Conservation (phyloP, 306 rosid genomes). For the Cucurbita argyrosperma region DNA sequence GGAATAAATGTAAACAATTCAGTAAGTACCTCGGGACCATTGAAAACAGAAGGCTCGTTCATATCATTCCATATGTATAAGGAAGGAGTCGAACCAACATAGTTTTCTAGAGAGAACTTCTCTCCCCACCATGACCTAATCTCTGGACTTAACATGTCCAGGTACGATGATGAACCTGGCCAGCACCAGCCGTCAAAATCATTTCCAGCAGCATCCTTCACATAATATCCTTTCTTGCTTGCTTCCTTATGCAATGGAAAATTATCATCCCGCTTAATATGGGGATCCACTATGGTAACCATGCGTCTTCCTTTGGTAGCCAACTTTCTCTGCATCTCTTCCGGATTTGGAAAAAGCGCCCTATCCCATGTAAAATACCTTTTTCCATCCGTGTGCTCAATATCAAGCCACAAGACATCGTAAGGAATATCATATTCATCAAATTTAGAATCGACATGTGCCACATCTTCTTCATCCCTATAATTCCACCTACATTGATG, state of each 20-base stretch:
- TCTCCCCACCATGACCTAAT: conserved; percentile 92
- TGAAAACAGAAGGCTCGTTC: conserved; percentile 98
- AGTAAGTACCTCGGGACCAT: conserved; percentile 81
- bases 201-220: conserved; percentile 74
- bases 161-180: conserved; percentile 93
- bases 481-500: conserved; percentile 98
- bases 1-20: conserved; percentile 4
- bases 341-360: conserved; percentile 68
- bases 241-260: conserved; percentile 73
- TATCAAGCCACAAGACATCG: conserved; percentile 97
- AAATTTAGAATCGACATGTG: conserved; percentile 70
- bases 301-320: conserved; percentile 69
- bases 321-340: conserved; percentile 87
- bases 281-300: conserved; percentile 97
- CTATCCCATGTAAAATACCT: conserved; percentile 87
- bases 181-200: conserved; percentile 98
- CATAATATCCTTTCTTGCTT: conserved; percentile 62
- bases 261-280: conserved; percentile 67
- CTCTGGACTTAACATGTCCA: conserved; percentile 56
- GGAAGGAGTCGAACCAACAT: conserved; percentile 86
- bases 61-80: conserved; percentile 95
- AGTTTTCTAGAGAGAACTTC: conserved; percentile 48
- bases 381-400: conserved; percentile 89
- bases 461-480: conserved; percentile 91
- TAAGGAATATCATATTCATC: conserved; percentile 86